Percentiles rank a stretch among this genome's conserved stretches.
These are phyloP conservation scores for Cydonia oblonga DNA, from an alignment of 331 rosid genomes.

Conservation along the genomic window DNA sequence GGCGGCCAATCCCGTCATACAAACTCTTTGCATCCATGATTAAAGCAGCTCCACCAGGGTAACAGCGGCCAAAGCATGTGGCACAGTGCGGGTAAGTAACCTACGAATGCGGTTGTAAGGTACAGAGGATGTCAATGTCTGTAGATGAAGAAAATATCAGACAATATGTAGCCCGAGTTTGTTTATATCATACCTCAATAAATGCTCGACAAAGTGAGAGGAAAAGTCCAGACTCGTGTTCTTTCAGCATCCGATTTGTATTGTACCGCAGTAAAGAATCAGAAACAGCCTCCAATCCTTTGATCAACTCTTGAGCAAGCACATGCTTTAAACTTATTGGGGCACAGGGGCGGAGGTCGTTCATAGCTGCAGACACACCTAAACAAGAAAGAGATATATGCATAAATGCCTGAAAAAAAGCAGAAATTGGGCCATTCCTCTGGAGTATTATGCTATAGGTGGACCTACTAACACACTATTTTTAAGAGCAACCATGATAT, in stretches of 20 bases:
- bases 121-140: not conserved
- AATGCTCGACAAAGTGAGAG: conserved; percentile 89
- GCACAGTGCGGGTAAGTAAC: conserved; percentile 87
- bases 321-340: conserved; percentile 75
- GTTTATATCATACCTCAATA: conserved; percentile 47
- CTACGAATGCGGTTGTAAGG: conserved; percentile 17
- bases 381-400: conserved; percentile 22
- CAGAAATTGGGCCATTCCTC: not conserved
- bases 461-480: not conserved
- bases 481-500: not conserved
- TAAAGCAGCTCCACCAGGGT: conserved; percentile 64
- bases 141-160: not conserved
- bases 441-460: no score
- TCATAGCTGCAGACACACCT: conserved; percentile 97
- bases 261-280: conserved; percentile 75
- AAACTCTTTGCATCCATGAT: conserved; percentile 64
- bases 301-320: conserved; percentile 73
- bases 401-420: not conserved
- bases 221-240: conserved; percentile 86
- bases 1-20: conserved; percentile 62
- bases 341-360: conserved; percentile 94
- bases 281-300: conserved; percentile 71
- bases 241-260: conserved; percentile 69
- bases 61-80: conserved; percentile 90
- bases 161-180: conserved; percentile 6